Conservation (phyloP, 345 rosid genomes). For the Murraya paniculata region DNA sequence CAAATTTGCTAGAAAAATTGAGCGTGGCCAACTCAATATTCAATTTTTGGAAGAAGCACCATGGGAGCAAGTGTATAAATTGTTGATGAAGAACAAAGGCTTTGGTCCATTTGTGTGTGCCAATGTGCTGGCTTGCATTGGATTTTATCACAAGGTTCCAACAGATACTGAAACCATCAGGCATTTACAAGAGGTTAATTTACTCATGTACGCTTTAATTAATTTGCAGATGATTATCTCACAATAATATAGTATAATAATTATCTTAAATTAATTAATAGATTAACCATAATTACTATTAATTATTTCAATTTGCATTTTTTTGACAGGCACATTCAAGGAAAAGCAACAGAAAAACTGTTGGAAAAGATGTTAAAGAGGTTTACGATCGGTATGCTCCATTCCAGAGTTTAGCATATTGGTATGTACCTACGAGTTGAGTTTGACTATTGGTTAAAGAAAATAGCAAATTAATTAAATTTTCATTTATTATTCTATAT, state of each 20-base stretch:
- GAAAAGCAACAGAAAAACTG: slow-evolving; percentile 2
- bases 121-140: slow-evolving; percentile 44
- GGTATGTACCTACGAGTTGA: slow-evolving; percentile 8
- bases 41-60: slow-evolving; percentile 14
- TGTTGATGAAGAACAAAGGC: slow-evolving; percentile 26
- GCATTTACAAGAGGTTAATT: slow-evolving; percentile 38
- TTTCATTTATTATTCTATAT: too few relatives aligned
- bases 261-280: too few relatives aligned
- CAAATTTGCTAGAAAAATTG: slow-evolving; percentile 28
- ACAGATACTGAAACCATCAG: slow-evolving; percentile 43
- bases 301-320: too few relatives aligned
- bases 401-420: slow-evolving; percentile 29
- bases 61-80: not conserved
- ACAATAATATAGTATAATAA: too few relatives aligned
- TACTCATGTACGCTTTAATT: not conserved
- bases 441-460: not conserved
- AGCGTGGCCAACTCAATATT: slow-evolving; percentile 24
- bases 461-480: too few relatives aligned
- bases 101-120: slow-evolving; percentile 42
- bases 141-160: slow-evolving; percentile 46
- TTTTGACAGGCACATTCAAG: slow-evolving; percentile 23
- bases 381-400: slow-evolving; percentile 30
- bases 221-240: too few relatives aligned
- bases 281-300: too few relatives aligned
- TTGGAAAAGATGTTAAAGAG: slow-evolving; percentile 17